A percentile compares a stretch with the other conserved stretches of the same genome.
phyloP scores from a whole-genome alignment of 2,329 filamentous ascomycete species.

The Pseudodiploospora longispora region DNA sequence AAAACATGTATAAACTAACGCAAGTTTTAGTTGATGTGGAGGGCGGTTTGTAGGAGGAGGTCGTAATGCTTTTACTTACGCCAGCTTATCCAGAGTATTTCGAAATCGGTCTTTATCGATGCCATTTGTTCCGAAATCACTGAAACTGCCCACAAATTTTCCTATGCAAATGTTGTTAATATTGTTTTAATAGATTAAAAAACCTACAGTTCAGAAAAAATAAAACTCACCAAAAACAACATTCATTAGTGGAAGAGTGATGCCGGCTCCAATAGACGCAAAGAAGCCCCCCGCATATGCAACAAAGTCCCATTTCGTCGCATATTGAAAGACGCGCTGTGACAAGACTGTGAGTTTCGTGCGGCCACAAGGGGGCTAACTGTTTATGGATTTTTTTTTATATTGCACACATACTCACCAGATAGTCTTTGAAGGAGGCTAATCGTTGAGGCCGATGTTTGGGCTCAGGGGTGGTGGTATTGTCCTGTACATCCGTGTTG shows the following conservation, averaged over 20 bases:
- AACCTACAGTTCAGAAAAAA: background rate
- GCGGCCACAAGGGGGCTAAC: too few relatives aligned
- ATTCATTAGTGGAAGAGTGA: conserved; percentile 52
- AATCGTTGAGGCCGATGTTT: conserved; percentile 36
- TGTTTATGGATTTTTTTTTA: background rate
- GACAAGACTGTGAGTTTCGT: background rate
- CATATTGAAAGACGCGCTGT: conserved; percentile 46
- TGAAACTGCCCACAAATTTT: conserved; percentile 42
- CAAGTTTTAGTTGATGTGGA: background rate
- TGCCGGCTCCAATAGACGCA: conserved; percentile 43
- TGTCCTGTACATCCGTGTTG: conserved; percentile 9
- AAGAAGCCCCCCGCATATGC: conserved; percentile 38
- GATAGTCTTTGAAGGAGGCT: conserved; percentile 37
- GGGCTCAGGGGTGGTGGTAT: conserved; percentile 22
- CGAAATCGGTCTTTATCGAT: conserved; percentile 32
- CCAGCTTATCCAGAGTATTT: conserved; percentile 32
- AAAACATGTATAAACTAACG: conserved; percentile 57
- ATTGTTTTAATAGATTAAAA: too few relatives aligned
- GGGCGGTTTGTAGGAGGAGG: background rate
- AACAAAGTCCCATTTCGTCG: conserved; percentile 42
- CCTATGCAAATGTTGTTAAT: conserved; percentile 15
- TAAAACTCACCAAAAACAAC: conserved; percentile 42
- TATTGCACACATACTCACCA: conserved; percentile 16
- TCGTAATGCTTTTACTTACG: conserved; percentile 23
- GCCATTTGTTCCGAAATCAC: conserved; percentile 20